A percentile compares a stretch with the other conserved stretches of the same genome.
These are phyloP conservation scores for Cercophora samala DNA, from an alignment of 495 filamentous ascomycete genomes.

Conservation along the genomic window DNA sequence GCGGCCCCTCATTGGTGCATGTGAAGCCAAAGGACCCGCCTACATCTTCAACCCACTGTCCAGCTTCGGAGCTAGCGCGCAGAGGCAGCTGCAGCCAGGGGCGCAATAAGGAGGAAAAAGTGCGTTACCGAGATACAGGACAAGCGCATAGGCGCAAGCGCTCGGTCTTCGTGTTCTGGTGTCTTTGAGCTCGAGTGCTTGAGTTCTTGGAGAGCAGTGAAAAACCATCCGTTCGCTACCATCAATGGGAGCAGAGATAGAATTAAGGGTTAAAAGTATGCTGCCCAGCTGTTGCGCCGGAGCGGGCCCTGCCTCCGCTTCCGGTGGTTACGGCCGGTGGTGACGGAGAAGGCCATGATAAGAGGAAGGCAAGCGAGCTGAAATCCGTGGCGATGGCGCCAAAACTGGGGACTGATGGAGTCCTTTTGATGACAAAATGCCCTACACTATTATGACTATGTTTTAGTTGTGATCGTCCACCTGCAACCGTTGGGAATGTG, in stretches of 20 bases:
- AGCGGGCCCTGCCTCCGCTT: not conserved
- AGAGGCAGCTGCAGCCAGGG: not conserved
- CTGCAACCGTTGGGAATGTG: slow-evolving; percentile 10
- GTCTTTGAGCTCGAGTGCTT: not conserved
- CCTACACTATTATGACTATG: too few species aligned
- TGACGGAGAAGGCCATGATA: not conserved
- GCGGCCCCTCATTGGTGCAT: slow-evolving; percentile 13
- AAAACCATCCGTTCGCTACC: not conserved
- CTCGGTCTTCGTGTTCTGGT: slow-evolving; percentile 6
- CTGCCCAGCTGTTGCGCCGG: not conserved
- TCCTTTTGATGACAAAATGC: slow-evolving; percentile 7
- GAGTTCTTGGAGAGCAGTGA: not conserved
- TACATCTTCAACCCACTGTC: slow-evolving; percentile 5
- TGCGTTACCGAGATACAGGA: slow-evolving; percentile 11
- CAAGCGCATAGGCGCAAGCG: slow-evolving; percentile 4
- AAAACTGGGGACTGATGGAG: not conserved
- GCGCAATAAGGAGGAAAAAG: slow-evolving; percentile 7
- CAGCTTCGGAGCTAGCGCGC: not conserved
- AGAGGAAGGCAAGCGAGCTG: too few species aligned
- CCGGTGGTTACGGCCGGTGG: not conserved
- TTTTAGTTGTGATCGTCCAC: slow-evolving; percentile 15
- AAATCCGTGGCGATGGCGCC: not conserved
- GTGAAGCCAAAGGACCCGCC: not conserved
- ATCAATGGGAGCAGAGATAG: not conserved
- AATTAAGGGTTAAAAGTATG: too few species aligned